Conservation (phyloP, 169 alveolate genomes). For the Plasmodium inui region DNA sequence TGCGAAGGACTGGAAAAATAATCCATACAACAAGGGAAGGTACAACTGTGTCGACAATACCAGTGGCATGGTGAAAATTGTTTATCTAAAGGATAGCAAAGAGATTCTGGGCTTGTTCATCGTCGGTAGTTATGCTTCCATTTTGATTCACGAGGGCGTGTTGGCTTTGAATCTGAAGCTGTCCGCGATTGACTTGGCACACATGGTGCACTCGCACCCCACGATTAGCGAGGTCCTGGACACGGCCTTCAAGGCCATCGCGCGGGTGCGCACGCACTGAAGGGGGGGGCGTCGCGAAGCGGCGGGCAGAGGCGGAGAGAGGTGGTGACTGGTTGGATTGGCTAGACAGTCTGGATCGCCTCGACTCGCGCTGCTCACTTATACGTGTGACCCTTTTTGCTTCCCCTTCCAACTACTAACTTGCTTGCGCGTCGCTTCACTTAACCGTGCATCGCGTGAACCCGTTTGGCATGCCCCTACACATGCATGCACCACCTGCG, state of each 20-base stretch:
- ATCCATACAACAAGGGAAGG: conserved; percentile 44
- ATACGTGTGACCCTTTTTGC: neutral
- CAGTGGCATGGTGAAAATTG: conserved; percentile 77
- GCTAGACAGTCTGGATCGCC: neutral
- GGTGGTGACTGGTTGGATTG: too few species aligned
- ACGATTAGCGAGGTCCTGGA: conserved; percentile 81
- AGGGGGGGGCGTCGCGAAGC: neutral
- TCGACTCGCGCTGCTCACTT: neutral
- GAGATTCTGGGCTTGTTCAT: conserved; percentile 77
- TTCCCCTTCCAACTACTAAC: neutral
- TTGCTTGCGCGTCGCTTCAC: neutral
- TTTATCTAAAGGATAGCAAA: conserved; percentile 75
- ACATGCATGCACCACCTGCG: neutral
- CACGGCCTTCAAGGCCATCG: conserved; percentile 78
- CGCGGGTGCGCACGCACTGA: conserved; percentile 78
- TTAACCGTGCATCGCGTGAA: neutral
- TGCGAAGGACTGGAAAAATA: conserved; percentile 12
- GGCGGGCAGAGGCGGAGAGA: neutral
- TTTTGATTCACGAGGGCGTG: conserved; percentile 81
- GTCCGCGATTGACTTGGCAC: conserved; percentile 74
- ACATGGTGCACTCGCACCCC: conserved; percentile 83
- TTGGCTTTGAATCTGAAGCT: conserved; percentile 70
- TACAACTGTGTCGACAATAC: conserved; percentile 71
- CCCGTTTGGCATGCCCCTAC: neutral
- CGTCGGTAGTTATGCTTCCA: conserved; percentile 82